Conservation (phyloP, 371 early-diverging fungal genomes). For the Nematocida ironsii region DNA sequence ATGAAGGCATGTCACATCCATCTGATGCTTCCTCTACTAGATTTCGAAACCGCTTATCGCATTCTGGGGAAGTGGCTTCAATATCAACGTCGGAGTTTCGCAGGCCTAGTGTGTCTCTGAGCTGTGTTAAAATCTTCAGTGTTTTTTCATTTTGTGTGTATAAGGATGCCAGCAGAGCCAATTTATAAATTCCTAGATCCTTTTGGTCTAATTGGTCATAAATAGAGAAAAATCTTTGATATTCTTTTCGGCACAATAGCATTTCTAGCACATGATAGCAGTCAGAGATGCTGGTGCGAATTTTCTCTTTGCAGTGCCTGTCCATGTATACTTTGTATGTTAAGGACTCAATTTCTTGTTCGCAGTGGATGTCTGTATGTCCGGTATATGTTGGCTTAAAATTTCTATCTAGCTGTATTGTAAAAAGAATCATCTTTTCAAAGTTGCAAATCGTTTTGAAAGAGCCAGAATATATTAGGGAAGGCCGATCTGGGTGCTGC, state of each 20-base stretch:
- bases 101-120: slow-evolving; percentile 14
- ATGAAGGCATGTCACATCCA: not conserved
- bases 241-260: slow-evolving; percentile 60
- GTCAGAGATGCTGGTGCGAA: not conserved
- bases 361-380: slow-evolving; percentile 59
- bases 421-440: slow-evolving; percentile 17
- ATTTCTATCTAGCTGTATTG: not conserved
- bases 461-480: not conserved
- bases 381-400: not conserved
- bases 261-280: slow-evolving; percentile 35
- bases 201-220: slow-evolving; percentile 19
- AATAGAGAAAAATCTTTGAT: slow-evolving; percentile 57
- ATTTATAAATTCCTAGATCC: slow-evolving; percentile 34
- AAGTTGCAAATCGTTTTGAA: slow-evolving; percentile 28
- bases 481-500: not conserved
- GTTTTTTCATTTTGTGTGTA: slow-evolving; percentile 3
- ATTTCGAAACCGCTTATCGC: not conserved
- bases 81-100: not conserved
- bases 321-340: slow-evolving; percentile 51
- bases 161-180: slow-evolving; percentile 55
- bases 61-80: not conserved
- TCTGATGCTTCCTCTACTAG: slow-evolving; percentile 22
- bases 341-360: slow-evolving; percentile 67
- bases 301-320: not conserved
- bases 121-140: slow-evolving; percentile 2